phyloP scores from a whole-genome alignment of 495 filamentous ascomycete species.

The Neurospora pannonica region DNA sequence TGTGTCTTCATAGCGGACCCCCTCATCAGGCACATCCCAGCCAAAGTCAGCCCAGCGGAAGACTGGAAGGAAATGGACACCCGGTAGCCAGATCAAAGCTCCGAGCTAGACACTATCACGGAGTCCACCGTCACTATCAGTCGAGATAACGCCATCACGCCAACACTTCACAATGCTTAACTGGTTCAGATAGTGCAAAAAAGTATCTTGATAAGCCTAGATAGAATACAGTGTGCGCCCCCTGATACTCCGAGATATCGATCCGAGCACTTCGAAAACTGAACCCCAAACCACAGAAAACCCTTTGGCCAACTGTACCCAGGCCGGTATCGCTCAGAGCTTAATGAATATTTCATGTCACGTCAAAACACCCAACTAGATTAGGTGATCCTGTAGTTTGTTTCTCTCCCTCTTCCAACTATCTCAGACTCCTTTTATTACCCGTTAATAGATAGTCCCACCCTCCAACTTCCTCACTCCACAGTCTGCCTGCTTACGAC shows the following conservation, averaged over 20 bases:
- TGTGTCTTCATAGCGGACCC: neutral
- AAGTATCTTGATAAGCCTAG: neutral
- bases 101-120: neutral
- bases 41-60: neutral
- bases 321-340: neutral
- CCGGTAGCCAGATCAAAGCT: neutral
- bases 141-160: neutral
- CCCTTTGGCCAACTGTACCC: neutral
- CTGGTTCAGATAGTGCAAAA: neutral
- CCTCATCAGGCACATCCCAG: neutral
- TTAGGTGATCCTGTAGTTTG: neutral
- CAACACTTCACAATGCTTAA: neutral
- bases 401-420: neutral
- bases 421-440: conserved; percentile 6
- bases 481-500: conserved; percentile 14
- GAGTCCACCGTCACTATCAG: neutral
- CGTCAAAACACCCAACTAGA: neutral
- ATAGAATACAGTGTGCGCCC: neutral
- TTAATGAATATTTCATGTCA: neutral
- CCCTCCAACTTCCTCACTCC: conserved; percentile 1
- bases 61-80: neutral
- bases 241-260: neutral
- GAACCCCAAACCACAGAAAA: neutral
- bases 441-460: conserved; percentile 6
- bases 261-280: neutral